phyloP scores from a whole-genome alignment of 2,329 filamentous ascomycete genomes.

The Myriangium duriaei region DNA sequence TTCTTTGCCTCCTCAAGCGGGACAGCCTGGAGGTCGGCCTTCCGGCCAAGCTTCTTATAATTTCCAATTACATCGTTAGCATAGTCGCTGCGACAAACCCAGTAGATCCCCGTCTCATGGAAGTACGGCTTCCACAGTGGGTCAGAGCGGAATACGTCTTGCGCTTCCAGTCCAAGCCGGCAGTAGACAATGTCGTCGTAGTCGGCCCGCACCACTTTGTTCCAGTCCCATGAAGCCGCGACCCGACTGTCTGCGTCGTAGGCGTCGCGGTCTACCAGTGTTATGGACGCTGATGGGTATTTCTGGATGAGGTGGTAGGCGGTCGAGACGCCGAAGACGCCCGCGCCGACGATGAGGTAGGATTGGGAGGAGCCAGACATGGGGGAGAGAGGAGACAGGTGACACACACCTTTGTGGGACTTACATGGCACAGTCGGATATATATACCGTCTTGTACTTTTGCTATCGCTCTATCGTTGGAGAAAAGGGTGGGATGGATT shows the following conservation, averaged over 20 bases:
- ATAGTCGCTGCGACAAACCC: slow-evolving; percentile 34
- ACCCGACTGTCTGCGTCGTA: slow-evolving; percentile 22
- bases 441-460: neutral
- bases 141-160: slow-evolving; percentile 47
- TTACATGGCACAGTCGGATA: neutral
- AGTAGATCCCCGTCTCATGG: slow-evolving; percentile 41
- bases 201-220: slow-evolving; percentile 59
- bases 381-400: neutral
- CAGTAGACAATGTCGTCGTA: slow-evolving; percentile 54
- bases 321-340: slow-evolving; percentile 29
- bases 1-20: slow-evolving; percentile 41
- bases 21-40: slow-evolving; percentile 34
- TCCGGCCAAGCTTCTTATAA: slow-evolving; percentile 37
- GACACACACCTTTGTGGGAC: neutral
- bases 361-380: slow-evolving; percentile 11
- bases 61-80: slow-evolving; percentile 37
- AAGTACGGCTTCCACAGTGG: slow-evolving; percentile 43
- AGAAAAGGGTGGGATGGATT: slow-evolving; percentile 2
- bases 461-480: neutral
- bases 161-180: slow-evolving; percentile 51
- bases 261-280: slow-evolving; percentile 28
- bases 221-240: slow-evolving; percentile 61
- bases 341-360: slow-evolving; percentile 24
- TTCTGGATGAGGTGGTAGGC: slow-evolving; percentile 29
- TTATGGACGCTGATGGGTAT: slow-evolving; percentile 28